Base-by-base conservation (phyloP, 1,284 basidiomycete genomes). In the Ganoderma multipileum region DNA sequence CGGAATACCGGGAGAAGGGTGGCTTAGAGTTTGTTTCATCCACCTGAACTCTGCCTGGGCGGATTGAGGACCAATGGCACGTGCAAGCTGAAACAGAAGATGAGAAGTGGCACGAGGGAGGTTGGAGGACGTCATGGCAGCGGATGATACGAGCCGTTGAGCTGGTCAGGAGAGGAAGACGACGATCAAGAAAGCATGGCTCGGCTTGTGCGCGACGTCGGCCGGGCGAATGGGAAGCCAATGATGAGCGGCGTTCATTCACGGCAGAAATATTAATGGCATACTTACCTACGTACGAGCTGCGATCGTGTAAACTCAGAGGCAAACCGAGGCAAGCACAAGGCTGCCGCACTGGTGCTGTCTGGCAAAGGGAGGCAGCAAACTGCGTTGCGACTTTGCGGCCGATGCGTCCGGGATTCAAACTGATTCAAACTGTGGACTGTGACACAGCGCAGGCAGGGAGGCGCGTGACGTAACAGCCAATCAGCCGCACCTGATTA, bases 11-110 rank as follows among this genome's bases (percentile, higher is more conserved):
- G 38, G 12, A n/a, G 54, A 38, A 1, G 65, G 66, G 7, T 62
- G 23, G 23, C 38, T 54, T 60, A 79, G 76, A 8, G 84, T 81
- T 62, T 85, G 80, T 71, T 79, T 81, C 83, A 93, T 86, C 91
- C 92, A 93, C 80, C 79, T 84, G 61, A 90, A 77, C 79, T 93
- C 91, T 18, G 77, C 78, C 6, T 72, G 69, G 6, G 91, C 90
- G 65, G 83, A 83, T 26, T 79, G 78, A 11, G 73, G 76, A 52
- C 89, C 89, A 64, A 88, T 76, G 28, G 60, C 71, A 44, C 74
- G 72, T 36, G 80, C 74, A 36, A 88, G 82, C 11, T 69, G 68
- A 20, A 74, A 67, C 65, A 87, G 72, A 12, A 80, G 74, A 61
- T 65, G 73, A 30, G 68, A 50, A 11, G 47, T 28, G 30, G 38